Percentiles rank a stretch among this genome's conserved stretches.
phyloP scores from a whole-genome alignment of 192 early-diverging fungal genomes.

The Coemansia sp. region DNA sequence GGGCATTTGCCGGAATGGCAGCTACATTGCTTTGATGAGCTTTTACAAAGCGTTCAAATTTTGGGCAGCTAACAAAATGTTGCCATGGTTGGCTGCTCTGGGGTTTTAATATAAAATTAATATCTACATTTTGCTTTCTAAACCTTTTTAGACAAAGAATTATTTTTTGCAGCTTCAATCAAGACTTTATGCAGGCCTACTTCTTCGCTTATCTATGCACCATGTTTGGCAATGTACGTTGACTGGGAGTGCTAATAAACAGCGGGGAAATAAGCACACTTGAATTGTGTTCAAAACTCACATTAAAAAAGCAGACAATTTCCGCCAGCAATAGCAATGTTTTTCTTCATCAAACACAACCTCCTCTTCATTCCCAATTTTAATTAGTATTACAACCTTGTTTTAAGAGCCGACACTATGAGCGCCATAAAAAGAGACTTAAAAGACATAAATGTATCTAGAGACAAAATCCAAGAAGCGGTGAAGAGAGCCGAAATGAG shows the following conservation, averaged over 20 bases:
- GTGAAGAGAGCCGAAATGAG: neutral
- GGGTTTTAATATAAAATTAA: neutral
- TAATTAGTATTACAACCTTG: too few species aligned
- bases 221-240: neutral
- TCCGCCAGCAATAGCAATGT: neutral
- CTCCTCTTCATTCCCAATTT: neutral
- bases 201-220: neutral
- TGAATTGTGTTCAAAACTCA: neutral
- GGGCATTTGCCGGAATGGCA: slow-evolving; percentile 76
- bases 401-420: too few species aligned
- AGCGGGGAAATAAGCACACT: neutral
- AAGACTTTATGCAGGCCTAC: neutral
- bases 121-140: neutral
- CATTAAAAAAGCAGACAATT: neutral
- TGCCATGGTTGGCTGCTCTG: neutral
- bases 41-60: slow-evolving; percentile 96
- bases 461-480: neutral
- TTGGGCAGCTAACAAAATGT: slow-evolving; percentile 63
- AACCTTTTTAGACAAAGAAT: neutral
- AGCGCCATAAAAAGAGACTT: too few species aligned
- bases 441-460: neutral
- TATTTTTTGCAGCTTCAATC: neutral
- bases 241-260: neutral
- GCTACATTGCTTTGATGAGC: slow-evolving; percentile 79
- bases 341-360: neutral